Evolutionary conservation across 2,329 filamentous ascomycete genomes (phyloP), one percentile per base, ranked within the genome.

Genomic region (Bipolaris cookei): DNA sequence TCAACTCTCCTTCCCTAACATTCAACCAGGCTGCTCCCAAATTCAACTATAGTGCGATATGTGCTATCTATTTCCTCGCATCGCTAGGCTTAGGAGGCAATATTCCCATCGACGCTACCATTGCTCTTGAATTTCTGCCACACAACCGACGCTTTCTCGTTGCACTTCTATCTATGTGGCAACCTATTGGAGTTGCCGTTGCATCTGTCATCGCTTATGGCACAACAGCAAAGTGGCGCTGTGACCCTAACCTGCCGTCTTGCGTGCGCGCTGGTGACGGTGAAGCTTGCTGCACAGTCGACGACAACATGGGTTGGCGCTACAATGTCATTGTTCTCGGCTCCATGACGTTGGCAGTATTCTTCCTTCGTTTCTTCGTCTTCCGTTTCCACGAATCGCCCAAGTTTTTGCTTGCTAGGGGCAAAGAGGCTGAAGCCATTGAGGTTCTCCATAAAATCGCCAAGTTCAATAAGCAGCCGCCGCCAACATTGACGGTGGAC

Each of bases 261-360:
- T 71, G 69, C 51, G 61, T 37, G 14, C n/a, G 34, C 13, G 54
- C 43, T 23, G 32, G 8, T 20, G 14, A 51, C 16, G 54, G 54
- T 37, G 44, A 47, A 20, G 43, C 23, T n/a, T 57, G 54, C 13
- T 57, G 54, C 21, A 57, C 54, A 6, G 54, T 57, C 4, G 54
- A 39, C 30, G 66, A 61, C 45, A 72, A 72, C 39, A 72, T 72
- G 69, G 69, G 69, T n/a, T 72, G 69, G 68, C 64, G 68, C 4
- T 72, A 72, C 43, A 66, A 66, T 39, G 56, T 72, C 35, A 70
- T 72, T 32, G 59, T 69, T 4, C 66, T 72, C 6, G 69, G 69
- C 3, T 55, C 45, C 20, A 67, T 72, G 59, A 70, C 69, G 3
- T 46, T 72, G n/a, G 45, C 64, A 3, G 59, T 72, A 2, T 72